Conservation (phyloP, 139 green algal species). For the Tetradesmus lagerheimii region DNA sequence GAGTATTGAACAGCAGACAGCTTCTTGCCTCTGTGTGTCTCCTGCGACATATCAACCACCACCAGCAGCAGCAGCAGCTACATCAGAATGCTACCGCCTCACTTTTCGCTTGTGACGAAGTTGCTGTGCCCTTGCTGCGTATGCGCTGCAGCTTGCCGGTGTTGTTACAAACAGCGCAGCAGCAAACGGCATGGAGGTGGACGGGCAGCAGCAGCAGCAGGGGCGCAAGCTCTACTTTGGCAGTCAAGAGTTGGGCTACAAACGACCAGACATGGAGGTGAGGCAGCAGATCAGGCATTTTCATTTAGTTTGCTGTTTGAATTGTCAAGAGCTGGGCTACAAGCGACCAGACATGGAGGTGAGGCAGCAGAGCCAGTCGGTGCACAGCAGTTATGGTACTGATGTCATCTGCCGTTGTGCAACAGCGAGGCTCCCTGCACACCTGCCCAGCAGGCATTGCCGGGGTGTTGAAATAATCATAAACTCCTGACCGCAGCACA, state of each 20-base stretch:
- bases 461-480: no score
- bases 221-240: not conserved
- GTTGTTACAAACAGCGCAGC: constrained; percentile 44
- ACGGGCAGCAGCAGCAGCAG: constrained; percentile 35
- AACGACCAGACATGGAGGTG: constrained; percentile 76
- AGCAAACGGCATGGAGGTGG: constrained; percentile 53
- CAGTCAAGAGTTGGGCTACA: constrained; percentile 58
- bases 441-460: no score
- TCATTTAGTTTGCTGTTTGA: constrained; percentile 52
- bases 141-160: constrained; percentile 35
- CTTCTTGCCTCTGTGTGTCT: no score
- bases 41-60: no score
- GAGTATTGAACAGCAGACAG: no score
- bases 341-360: constrained; percentile 76
- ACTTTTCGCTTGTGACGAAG: not conserved
- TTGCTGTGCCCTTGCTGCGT: not conserved
- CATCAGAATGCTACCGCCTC: not conserved
- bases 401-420: no score
- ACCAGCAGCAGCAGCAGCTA: not conserved
- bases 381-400: not conserved
- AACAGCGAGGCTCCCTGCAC: no score
- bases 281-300: not conserved
- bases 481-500: not conserved
- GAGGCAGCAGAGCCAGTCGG: not conserved
- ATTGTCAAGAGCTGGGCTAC: constrained; percentile 59